Evolutionary conservation across 2,329 filamentous ascomycete species (phyloP), one percentile per base, ranked within the genome.

Genomic region (Aspergillus sp.): DNA sequence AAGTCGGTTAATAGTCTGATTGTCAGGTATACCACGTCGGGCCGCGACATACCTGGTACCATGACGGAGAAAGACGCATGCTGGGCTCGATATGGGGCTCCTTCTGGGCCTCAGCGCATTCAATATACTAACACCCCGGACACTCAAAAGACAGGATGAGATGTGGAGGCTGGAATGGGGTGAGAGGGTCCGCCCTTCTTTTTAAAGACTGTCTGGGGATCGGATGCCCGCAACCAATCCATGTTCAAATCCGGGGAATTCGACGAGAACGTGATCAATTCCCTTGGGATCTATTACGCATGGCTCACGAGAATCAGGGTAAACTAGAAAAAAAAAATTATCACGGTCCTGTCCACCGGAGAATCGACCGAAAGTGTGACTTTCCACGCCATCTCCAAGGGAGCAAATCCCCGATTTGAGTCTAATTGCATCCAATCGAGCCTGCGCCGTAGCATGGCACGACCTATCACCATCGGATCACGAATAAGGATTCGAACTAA

Each of bases 1-100:
- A 47, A 29, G 49, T 32, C 61, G 49, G 64, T 68, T 55, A 29
- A 29, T 29, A 70, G 63, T 57, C 56, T 54, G 18, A 10, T 24
- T 5, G 2, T 36, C 20, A 52, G 20, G 6, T 4, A 46, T 42
- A 4, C n/a, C 22, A 11, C n/a, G 36, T 29, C 3, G 31, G 49
- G 16, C 2, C 12, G 20, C 18, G 16, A 52, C 74, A 54, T 75
- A 80, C 79, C 77, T 84, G 84, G 68, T 85, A 86, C 79, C 80
- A 82, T 68, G 84, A 82, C 26, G 84, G 84, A 63, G 82, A 80
- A 56, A 86, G 72, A 70, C 77, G 79, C 83, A 85, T 85, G 64
- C 54, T 75, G 70, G 58, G 46, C 54, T 52, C 42, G 49, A 31
- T 49, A 32, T n/a, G 11, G 16, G 54, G 24, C n/a, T 39, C 45